phyloP scores from a whole-genome alignment of 2,329 filamentous ascomycete genomes.

The Arthrobotrys musiformis region DNA sequence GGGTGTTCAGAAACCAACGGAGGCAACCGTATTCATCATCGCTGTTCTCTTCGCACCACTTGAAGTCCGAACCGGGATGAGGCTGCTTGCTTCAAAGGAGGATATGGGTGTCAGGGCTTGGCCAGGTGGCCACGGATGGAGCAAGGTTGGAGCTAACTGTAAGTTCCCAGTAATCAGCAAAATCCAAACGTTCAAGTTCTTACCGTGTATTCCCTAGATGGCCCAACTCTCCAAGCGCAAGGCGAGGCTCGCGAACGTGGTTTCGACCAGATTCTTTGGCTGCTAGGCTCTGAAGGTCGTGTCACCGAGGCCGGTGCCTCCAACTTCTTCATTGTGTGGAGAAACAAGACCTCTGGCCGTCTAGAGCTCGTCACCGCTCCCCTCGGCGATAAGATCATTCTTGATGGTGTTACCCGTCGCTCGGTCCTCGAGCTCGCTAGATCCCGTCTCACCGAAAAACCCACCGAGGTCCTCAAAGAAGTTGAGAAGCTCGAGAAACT shows the following conservation, averaged over 20 bases:
- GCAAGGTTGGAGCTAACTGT: conserved; percentile 90
- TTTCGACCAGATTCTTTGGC: conserved; percentile 92
- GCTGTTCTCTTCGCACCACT: conserved; percentile 65
- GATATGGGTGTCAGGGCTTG: conserved; percentile 84
- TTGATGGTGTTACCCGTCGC: conserved; percentile 87
- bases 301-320: conserved; percentile 92
- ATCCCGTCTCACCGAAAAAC: conserved; percentile 68
- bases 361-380: conserved; percentile 83
- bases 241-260: conserved; percentile 77
- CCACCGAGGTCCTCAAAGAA: conserved; percentile 60
- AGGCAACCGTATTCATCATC: conserved; percentile 91
- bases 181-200: not conserved
- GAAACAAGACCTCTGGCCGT: conserved; percentile 70
- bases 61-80: conserved; percentile 47
- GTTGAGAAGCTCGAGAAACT: conserved; percentile 64
- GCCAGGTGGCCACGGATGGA: conserved; percentile 91
- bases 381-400: conserved; percentile 81
- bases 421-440: conserved; percentile 79
- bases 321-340: conserved; percentile 91
- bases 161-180: conserved; percentile 62
- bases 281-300: conserved; percentile 79
- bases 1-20: conserved; percentile 80
- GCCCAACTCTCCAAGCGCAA: conserved; percentile 81
- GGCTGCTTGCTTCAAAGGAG: conserved; percentile 78
- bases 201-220: conserved; percentile 61